These are phyloP conservation scores for Plasmodium knowlesi DNA, from an alignment of 169 alveolate genomes.

Conservation along the genomic window DNA sequence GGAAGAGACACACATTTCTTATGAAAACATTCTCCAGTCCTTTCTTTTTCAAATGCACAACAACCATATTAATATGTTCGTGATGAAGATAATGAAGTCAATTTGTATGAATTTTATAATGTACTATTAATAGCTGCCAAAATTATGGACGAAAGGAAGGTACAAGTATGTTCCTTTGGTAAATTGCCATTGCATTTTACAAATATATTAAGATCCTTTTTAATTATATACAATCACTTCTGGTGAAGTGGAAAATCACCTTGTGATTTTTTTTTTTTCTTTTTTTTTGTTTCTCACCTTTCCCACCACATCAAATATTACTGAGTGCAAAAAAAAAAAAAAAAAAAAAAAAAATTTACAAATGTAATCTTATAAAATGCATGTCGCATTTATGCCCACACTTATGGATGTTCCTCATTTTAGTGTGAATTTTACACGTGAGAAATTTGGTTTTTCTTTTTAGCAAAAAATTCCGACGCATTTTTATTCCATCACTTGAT, in stretches of 20 bases:
- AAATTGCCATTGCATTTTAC: constrained; percentile 50
- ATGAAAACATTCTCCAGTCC: constrained; percentile 21
- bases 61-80: background rate
- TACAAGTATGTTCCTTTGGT: constrained; percentile 49
- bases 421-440: background rate
- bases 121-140: constrained; percentile 4
- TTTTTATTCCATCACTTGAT: background rate
- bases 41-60: constrained; percentile 9
- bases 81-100: background rate
- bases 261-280: background rate
- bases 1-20: background rate
- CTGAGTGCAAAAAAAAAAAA: background rate
- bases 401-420: background rate
- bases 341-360: too few species aligned
- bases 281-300: background rate
- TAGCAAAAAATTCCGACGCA: background rate
- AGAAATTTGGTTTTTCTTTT: background rate
- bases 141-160: constrained; percentile 1
- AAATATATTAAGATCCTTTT: constrained; percentile 70
- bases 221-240: constrained; percentile 51
- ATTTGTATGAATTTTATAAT: background rate
- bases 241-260: background rate
- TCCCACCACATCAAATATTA: background rate
- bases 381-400: background rate
- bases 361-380: background rate